Evolutionary conservation across 768 basidiomycete species (phyloP), one percentile per base, ranked within the genome.

Genomic region (Sporobolomyces phaffii): DNA sequence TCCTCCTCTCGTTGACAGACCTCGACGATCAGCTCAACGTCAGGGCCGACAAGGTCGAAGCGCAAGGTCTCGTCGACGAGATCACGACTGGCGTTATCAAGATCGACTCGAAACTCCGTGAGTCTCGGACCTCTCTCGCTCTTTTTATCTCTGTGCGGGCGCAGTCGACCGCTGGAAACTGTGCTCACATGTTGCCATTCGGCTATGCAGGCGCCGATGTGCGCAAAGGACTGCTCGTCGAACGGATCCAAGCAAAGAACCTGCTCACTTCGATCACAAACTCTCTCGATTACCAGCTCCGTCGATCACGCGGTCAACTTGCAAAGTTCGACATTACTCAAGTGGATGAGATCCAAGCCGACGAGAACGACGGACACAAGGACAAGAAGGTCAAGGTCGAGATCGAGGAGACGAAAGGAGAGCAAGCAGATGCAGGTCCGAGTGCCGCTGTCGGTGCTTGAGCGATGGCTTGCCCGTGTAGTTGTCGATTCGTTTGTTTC

Each of bases 201-300:
- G 14, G 5, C n/a, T 36, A 11, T 5, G 38, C 54, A 52, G 54
- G 38, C 33, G 54, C 66, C 26, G 57, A 62, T 36, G 66, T 57
- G 9, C 49, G 61, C 44, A 52, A 53, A 26, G 60, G 61, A 15
- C 43, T 68, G 11, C 26, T 20, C 14, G 66, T 68, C 56, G 66
- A 62, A 34, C 54, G 66, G 11, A 40, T 68, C 14, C 41, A 20
- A 36, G 66, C 66, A 10, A 68, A 68, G 38, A 68, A 68, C 44
- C 49, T 60, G 10, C 36, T 68, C 6, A 50, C 54, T 11, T 29
- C 28, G 28, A 43, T 68, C 10, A 14, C 20, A 2, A 44, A 63
- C 34, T 53, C 66, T 9, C 28, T 59, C 49, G 44, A 36, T 29
- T 58, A 47, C 43, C 66, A 68, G 43, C 61, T 68, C 20, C 40